Evolutionary conservation across 257 asterid genomes (phyloP).

Genomic region (Solanum bulbocastanum): DNA sequence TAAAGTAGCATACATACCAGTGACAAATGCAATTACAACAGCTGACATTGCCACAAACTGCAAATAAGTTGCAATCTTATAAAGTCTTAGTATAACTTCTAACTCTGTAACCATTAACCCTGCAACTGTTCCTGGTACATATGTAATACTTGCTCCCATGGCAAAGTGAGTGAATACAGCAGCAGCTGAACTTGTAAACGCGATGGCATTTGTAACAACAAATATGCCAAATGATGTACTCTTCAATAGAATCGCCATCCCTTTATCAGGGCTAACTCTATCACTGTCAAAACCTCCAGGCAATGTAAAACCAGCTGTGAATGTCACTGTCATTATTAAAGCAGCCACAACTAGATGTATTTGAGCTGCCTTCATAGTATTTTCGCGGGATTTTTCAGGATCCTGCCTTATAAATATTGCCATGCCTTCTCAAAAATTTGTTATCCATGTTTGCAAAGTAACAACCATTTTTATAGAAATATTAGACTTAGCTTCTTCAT

Average conservation of each 20-base stretch:
- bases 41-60: slow-evolving; percentile 4
- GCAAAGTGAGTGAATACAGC: background rate
- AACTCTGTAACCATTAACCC: background rate
- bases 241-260: background rate
- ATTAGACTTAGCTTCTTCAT: background rate
- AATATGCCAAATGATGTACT: slow-evolving; percentile 1
- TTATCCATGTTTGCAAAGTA: background rate
- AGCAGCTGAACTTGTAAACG: background rate
- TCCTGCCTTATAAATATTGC: background rate
- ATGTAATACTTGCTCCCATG: background rate
- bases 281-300: background rate
- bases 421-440: background rate
- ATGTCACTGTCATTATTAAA: background rate
- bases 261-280: background rate
- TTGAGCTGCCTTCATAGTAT: background rate
- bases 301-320: background rate
- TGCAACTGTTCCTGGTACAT: background rate
- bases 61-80: background rate
- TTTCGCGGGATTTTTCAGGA: background rate
- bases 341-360: background rate
- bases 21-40: slow-evolving; percentile 3
- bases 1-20: slow-evolving; percentile 6
- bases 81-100: background rate
- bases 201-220: slow-evolving; percentile 3
- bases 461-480: background rate